These are phyloP conservation scores for Rhynchospora breviuscula DNA, from an alignment of 176 grass and related monocot species.

Conservation along the genomic window DNA sequence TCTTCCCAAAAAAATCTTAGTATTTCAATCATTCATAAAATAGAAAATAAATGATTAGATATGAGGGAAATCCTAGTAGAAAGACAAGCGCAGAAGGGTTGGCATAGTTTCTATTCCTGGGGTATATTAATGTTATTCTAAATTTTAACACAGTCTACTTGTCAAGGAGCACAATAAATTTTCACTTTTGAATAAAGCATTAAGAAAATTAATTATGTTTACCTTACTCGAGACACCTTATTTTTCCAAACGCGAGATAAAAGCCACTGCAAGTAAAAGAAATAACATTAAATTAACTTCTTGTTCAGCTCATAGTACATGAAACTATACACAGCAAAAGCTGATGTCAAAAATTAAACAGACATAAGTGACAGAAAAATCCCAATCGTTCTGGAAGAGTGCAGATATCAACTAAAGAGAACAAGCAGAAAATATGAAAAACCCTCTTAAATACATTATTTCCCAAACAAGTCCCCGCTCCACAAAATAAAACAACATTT, in stretches of 20 bases:
- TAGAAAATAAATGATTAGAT: background rate
- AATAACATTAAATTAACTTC: slow-evolving; percentile 1
- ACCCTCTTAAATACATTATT: background rate
- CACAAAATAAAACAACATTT: background rate
- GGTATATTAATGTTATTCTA: background rate
- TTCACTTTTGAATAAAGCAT: background rate
- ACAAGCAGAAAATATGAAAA: background rate
- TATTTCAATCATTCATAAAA: background rate
- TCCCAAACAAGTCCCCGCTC: background rate
- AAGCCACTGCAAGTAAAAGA: slow-evolving; percentile 28
- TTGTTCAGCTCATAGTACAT: background rate
- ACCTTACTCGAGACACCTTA: slow-evolving; percentile 20
- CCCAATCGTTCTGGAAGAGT: background rate
- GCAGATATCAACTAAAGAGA: background rate
- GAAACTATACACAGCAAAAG: background rate
- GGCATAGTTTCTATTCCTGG: background rate
- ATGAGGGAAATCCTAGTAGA: background rate
- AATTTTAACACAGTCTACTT: background rate
- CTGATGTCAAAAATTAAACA: background rate
- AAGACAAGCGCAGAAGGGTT: background rate
- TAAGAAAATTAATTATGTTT: background rate
- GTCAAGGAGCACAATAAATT: background rate
- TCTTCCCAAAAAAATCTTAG: background rate
- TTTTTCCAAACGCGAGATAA: slow-evolving; percentile 7
- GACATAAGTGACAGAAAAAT: background rate